Evolutionary conservation across 1,284 basidiomycete genomes (phyloP).

Genomic region (Laetiporus sulphureus): DNA sequence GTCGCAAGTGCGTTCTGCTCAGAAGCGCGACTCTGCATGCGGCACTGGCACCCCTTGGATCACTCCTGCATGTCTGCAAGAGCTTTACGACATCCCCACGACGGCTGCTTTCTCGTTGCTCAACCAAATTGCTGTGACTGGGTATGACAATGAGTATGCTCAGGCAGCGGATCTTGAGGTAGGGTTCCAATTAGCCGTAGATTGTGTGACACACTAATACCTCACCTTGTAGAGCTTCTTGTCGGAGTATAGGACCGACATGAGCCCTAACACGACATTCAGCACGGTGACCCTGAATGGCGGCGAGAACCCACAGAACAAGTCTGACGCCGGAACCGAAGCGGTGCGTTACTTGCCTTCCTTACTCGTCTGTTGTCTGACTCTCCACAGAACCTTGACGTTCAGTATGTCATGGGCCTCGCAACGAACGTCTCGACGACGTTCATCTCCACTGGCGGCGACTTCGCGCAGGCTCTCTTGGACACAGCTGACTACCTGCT

Average conservation of each 20-base stretch:
- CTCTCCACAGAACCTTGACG: conserved; percentile 38
- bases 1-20: too few species aligned
- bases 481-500: conserved; percentile 19
- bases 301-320: conserved; percentile 34
- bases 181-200: too few species aligned
- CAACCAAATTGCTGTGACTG: conserved; percentile 49
- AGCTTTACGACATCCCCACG: conserved; percentile 45
- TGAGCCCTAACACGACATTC: conserved; percentile 27
- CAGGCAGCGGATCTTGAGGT: conserved; percentile 4
- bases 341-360: conserved; percentile 27
- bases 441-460: conserved; percentile 25
- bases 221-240: conserved; percentile 30
- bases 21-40: too few species aligned
- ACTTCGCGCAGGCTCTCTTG: conserved; percentile 16
- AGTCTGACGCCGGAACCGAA: conserved; percentile 31
- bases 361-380: conserved; percentile 11
- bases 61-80: conserved; percentile 42
- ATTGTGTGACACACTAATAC: too few species aligned
- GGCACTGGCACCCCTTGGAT: too few species aligned
- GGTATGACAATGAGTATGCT: conserved; percentile 43
- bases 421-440: conserved; percentile 35
- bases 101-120: conserved; percentile 33
- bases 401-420: conserved; percentile 56
- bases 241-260: conserved; percentile 41
- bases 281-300: conserved; percentile 37